Evolutionary conservation across 2,329 filamentous ascomycete species (phyloP).

Genomic region (Trichoderma sp.): DNA sequence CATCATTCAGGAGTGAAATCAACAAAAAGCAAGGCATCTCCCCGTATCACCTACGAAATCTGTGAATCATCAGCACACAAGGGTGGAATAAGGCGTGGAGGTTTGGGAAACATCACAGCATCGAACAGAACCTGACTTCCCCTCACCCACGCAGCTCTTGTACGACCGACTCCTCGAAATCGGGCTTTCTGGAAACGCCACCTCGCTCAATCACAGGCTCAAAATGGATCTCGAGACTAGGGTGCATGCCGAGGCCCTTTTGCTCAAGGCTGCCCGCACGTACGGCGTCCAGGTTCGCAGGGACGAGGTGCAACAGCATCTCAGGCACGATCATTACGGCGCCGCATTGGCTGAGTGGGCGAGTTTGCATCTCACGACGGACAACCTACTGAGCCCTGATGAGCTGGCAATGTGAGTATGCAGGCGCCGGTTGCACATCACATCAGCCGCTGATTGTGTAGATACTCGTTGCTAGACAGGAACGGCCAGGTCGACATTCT

Average conservation of each 20-base stretch:
- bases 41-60: neutral
- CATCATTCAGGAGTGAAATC: neutral
- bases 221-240: slow-evolving; percentile 30
- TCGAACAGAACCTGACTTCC: neutral
- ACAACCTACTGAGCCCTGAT: slow-evolving; percentile 53
- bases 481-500: slow-evolving; percentile 48
- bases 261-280: slow-evolving; percentile 33
- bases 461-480: slow-evolving; percentile 49
- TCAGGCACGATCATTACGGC: slow-evolving; percentile 36
- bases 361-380: slow-evolving; percentile 44
- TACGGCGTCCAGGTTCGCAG: slow-evolving; percentile 33
- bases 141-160: slow-evolving; percentile 16
- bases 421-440: slow-evolving; percentile 14
- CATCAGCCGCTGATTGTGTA: slow-evolving; percentile 28
- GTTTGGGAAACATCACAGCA: neutral
- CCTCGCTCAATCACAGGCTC: slow-evolving; percentile 33
- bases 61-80: neutral
- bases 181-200: slow-evolving; percentile 24
- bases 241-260: slow-evolving; percentile 33
- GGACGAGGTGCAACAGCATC: slow-evolving; percentile 38
- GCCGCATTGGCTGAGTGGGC: slow-evolving; percentile 47
- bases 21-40: neutral
- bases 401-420: slow-evolving; percentile 51
- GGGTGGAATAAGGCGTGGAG: neutral
- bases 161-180: slow-evolving; percentile 23